Conservation (phyloP, 2,329 filamentous ascomycete species). For the Teratosphaeria nubilosa region DNA sequence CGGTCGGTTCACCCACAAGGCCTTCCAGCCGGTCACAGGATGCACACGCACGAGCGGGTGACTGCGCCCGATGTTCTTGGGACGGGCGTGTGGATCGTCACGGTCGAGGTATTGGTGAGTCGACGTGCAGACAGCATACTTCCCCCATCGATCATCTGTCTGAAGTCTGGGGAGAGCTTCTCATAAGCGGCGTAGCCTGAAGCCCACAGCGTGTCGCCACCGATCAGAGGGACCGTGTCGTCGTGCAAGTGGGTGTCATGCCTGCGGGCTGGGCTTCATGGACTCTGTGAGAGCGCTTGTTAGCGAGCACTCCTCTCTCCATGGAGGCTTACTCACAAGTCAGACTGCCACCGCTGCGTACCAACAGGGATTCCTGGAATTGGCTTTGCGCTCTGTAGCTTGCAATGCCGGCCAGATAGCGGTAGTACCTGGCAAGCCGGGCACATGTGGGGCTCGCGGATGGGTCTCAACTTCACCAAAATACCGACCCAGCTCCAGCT, state of each 20-base stretch:
- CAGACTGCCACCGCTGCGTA: constrained; percentile 55
- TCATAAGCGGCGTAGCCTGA: constrained; percentile 62
- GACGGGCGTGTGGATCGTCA: constrained; percentile 49
- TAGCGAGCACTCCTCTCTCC: neutral
- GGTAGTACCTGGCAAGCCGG: constrained; percentile 38
- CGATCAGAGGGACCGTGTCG: constrained; percentile 48
- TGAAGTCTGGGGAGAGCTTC: constrained; percentile 60
- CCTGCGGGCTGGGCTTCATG: constrained; percentile 62
- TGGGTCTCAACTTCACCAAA: constrained; percentile 60
- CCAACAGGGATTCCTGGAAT: constrained; percentile 59
- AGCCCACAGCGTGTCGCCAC: constrained; percentile 65
- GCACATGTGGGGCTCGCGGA: constrained; percentile 53
- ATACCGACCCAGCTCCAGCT: constrained; percentile 52
- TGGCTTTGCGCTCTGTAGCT: constrained; percentile 48
- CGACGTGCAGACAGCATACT: constrained; percentile 53
- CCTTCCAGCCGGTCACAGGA: constrained; percentile 65
- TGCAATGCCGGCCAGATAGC: constrained; percentile 58
- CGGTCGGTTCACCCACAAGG: constrained; percentile 59
- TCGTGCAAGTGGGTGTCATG: constrained; percentile 24
- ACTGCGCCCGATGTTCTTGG: constrained; percentile 54
- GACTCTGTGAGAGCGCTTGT: constrained; percentile 44
- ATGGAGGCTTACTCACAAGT: neutral
- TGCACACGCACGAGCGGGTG: constrained; percentile 63
- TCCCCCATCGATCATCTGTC: constrained; percentile 62
- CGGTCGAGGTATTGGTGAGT: constrained; percentile 60